A percentile compares a stretch with the other conserved stretches of the same genome.
These are phyloP conservation scores for Polygonum aviculare DNA, from an alignment of 148 eudicot genomes.

Conservation along the genomic window DNA sequence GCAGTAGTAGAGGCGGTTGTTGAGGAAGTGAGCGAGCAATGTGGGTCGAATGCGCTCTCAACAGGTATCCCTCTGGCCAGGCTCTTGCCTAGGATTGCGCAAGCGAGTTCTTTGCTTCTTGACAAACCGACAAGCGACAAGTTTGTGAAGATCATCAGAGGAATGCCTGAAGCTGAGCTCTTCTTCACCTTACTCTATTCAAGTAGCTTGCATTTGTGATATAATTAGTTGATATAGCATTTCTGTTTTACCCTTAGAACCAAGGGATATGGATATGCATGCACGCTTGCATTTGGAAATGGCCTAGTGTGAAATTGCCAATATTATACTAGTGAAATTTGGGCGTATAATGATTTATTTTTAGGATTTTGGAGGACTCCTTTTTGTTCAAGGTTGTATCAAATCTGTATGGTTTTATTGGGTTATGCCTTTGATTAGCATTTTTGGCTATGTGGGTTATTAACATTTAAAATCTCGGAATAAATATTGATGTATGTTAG, in stretches of 20 bases:
- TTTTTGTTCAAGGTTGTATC: not conserved
- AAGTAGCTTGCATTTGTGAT: constrained; percentile 18
- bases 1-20: constrained; percentile 40
- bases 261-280: not conserved
- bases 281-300: not conserved
- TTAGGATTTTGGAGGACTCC: not conserved
- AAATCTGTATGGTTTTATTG: not conserved
- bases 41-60: constrained; percentile 32
- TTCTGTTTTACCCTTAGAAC: not conserved
- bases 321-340: not conserved
- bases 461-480: not conserved
- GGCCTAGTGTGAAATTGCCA: not conserved
- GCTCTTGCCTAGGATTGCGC: constrained; percentile 61
- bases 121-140: constrained; percentile 50
- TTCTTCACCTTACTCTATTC: constrained; percentile 87
- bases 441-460: not conserved
- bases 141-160: constrained; percentile 47
- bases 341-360: not conserved
- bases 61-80: constrained; percentile 69
- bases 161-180: constrained; percentile 64
- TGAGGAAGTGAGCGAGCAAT: constrained; percentile 44
- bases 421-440: not conserved
- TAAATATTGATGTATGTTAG: not conserved
- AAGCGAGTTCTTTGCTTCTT: constrained; percentile 49
- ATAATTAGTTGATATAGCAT: constrained; percentile 5